Evolutionary conservation across 768 basidiomycete species (phyloP).

Genomic region (Suillus decipiens): DNA sequence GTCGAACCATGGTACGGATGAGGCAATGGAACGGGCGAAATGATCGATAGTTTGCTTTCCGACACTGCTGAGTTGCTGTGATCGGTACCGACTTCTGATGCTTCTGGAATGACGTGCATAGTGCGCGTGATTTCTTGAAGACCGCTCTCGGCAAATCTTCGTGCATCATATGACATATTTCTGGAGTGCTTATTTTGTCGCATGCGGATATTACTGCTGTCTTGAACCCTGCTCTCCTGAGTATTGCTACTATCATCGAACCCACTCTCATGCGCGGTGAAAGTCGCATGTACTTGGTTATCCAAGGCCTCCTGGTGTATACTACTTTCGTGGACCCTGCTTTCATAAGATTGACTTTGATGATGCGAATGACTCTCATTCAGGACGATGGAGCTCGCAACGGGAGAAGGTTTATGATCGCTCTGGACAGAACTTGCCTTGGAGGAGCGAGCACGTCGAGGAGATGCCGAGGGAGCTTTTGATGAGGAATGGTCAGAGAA

Average conservation of each 20-base stretch:
- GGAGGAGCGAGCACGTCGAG: constrained; percentile 24
- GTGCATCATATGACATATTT: constrained; percentile 21
- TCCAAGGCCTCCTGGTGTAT: not conserved
- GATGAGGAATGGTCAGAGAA: constrained; percentile 20
- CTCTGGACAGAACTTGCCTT: constrained; percentile 10
- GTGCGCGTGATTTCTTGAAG: constrained; percentile 28
- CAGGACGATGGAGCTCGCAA: constrained; percentile 14
- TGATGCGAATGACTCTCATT: constrained; percentile 18
- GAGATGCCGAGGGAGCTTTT: constrained; percentile 12
- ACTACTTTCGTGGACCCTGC: constrained; percentile 22
- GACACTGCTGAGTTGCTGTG: constrained; percentile 17
- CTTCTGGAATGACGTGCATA: constrained; percentile 32
- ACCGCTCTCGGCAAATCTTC: constrained; percentile 18
- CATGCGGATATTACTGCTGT: constrained; percentile 15
- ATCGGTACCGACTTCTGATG: constrained; percentile 23
- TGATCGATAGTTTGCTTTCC: constrained; percentile 27
- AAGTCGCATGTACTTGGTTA: not conserved
- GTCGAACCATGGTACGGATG: constrained; percentile 45
- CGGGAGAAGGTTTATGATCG: constrained; percentile 15
- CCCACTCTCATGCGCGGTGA: constrained; percentile 7
- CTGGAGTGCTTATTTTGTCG: constrained; percentile 16
- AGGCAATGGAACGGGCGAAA: constrained; percentile 47
- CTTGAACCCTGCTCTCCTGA: constrained; percentile 17
- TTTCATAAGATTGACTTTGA: constrained; percentile 17
- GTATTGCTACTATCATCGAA: constrained; percentile 15